These are phyloP conservation scores for Tricladium varicosporioides DNA, from an alignment of 2,329 filamentous ascomycete genomes.

Conservation along the genomic window DNA sequence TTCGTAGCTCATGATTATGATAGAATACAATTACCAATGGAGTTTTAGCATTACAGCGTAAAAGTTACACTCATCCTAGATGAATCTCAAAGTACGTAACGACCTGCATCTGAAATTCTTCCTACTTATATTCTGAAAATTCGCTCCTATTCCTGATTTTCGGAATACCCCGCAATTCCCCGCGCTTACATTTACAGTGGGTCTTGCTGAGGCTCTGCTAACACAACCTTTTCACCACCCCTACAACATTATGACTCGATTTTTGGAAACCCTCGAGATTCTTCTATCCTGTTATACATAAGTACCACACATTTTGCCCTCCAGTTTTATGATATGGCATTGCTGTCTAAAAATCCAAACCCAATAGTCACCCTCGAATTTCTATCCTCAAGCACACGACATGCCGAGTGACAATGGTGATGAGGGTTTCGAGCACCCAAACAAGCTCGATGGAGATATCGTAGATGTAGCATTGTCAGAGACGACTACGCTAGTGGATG, in stretches of 20 bases:
- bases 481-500: not conserved
- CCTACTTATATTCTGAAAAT: too few relatives aligned
- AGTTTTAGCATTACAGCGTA: too few relatives aligned
- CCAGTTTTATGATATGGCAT: too few relatives aligned
- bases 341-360: not conserved
- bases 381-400: not conserved
- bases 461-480: not conserved
- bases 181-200: not conserved
- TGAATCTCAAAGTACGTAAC: too few relatives aligned
- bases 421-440: not conserved
- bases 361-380: not conserved
- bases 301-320: too few relatives aligned
- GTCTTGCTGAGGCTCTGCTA: not conserved
- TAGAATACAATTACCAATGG: too few relatives aligned
- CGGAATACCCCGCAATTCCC: not conserved
- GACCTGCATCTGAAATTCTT: too few relatives aligned
- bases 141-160: too few relatives aligned
- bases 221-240: not conserved
- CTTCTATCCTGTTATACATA: not conserved
- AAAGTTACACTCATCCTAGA: too few relatives aligned
- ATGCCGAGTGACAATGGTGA: not conserved
- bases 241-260: not conserved
- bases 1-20: too few relatives aligned
- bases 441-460: not conserved
- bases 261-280: not conserved